Conservation (phyloP, 2,329 filamentous ascomycete species). For the Trichoderma lentiforme region DNA sequence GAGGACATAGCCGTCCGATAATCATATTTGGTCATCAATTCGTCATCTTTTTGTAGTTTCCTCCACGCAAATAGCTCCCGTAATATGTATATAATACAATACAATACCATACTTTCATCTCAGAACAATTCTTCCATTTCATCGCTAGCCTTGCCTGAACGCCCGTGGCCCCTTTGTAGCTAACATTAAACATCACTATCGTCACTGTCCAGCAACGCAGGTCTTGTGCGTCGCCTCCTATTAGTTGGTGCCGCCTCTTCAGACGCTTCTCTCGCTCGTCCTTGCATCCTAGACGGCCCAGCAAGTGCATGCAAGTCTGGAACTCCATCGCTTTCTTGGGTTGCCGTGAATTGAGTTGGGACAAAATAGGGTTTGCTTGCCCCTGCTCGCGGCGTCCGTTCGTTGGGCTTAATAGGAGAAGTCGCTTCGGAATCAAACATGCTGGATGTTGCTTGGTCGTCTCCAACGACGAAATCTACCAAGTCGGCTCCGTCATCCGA, state of each 20-base stretch:
- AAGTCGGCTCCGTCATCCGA: conserved; percentile 50
- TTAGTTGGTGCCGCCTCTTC: conserved; percentile 22
- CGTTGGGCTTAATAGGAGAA: conserved; percentile 25
- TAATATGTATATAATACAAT: background rate
- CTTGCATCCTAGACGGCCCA: background rate
- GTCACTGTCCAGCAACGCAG: conserved; percentile 21
- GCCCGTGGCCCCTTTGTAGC: background rate
- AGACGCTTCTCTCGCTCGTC: conserved; percentile 1
- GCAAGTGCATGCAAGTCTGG: conserved; percentile 35
- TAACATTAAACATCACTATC: conserved; percentile 13
- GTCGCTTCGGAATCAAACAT: conserved; percentile 32
- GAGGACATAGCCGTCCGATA: background rate
- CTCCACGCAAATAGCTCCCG: conserved; percentile 21
- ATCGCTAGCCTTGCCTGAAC: background rate
- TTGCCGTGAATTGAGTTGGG: conserved; percentile 37
- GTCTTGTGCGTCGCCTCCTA: conserved; percentile 28
- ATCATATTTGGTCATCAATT: background rate
- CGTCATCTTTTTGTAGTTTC: background rate
- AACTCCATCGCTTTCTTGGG: conserved; percentile 41
- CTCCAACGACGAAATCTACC: conserved; percentile 54
- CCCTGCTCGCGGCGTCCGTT: conserved; percentile 20
- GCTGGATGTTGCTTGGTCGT: conserved; percentile 43
- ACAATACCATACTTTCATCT: background rate
- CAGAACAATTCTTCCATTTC: background rate
- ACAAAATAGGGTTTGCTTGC: conserved; percentile 36